A percentile compares a stretch with the other conserved stretches of the same genome.
phyloP scores from a whole-genome alignment of 2,329 filamentous ascomycete species.

The Thelonectria olida region DNA sequence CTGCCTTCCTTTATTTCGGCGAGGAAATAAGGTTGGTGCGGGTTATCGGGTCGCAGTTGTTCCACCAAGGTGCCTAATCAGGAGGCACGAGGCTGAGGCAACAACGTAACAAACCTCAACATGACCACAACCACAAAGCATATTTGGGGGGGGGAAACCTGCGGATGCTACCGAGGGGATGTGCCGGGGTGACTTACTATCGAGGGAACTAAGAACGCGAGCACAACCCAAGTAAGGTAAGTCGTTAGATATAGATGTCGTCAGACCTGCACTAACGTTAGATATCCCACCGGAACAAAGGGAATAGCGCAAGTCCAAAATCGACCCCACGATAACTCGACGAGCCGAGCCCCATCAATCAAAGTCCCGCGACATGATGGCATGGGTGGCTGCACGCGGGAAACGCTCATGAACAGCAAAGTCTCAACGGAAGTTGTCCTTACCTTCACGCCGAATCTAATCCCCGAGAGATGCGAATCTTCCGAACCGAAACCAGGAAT shows the following conservation, averaged over 20 bases:
- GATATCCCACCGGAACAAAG: neutral
- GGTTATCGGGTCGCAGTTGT: conserved; percentile 14
- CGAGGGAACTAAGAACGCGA: conserved; percentile 31
- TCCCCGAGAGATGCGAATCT: conserved; percentile 40
- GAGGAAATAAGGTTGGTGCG: conserved; percentile 18
- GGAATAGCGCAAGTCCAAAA: neutral
- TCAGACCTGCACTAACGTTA: conserved; percentile 33
- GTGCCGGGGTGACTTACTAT: conserved; percentile 36
- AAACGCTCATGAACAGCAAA: neutral
- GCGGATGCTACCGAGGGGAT: no score
- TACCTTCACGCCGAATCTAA: conserved; percentile 42
- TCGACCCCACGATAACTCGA: neutral
- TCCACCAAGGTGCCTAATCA: conserved; percentile 10
- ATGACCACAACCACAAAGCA: neutral
- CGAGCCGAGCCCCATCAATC: neutral
- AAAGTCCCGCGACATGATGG: no score
- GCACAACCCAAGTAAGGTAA: conserved; percentile 39
- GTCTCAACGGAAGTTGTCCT: neutral
- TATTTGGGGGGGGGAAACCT: neutral
- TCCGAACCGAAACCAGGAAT: conserved; percentile 41
- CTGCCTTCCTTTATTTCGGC: neutral
- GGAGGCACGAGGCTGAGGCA: conserved; percentile 7
- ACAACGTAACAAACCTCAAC: neutral
- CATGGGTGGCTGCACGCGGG: no score
- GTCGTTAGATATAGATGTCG: conserved; percentile 39